Evolutionary conservation across 2,329 filamentous ascomycete species (phyloP), one percentile per base, ranked within the genome.

Genomic region (Triangularia setosa): DNA sequence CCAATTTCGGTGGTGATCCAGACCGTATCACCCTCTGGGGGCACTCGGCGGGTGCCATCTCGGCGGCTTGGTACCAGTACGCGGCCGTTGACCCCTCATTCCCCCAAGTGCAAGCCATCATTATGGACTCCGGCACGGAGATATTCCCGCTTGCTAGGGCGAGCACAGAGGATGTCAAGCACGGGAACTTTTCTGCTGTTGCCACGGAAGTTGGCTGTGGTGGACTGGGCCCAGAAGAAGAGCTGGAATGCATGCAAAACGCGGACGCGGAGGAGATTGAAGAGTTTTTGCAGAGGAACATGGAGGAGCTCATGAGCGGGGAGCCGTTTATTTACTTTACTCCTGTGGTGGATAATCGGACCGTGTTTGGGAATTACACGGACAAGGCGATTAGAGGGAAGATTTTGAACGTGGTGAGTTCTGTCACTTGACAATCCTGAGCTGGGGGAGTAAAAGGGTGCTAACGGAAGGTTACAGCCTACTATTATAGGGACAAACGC

Each of bases 1-100:
- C 70, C 8, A 72, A 73, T 0, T 86, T 86, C 66, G 82, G 82
- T 18, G 84, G 84, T 16, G 80, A 83, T 65, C 73, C 78, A 1
- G 58, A 71, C 1, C 72, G 73, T n/a, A 81, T 83, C 66, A 77
- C 77, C 0, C 73, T 82, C 18, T 80, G 79, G 70, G 83, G 82
- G 12, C 78, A 82, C 71, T 81, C 79, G 30, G 80, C 82, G 2
- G 81, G 83, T 4, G 68, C 73, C 9, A 65, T 75, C 2, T 72
- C 74, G 9, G 74, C 75, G 0, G 79, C 78, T 44, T 74, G 74
- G 67, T 79, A 78, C 68, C 75, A 73, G 69, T 80, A 77, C 64
- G 76, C 77, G 18, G 80, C 77, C 80, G 21, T 44, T 23, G 48
- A 40, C 14, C 59, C 70, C 0, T 63, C 77, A 0, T 78, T 81